Evolutionary conservation across 1,284 basidiomycete genomes (phyloP).

Genomic region (Marasmius sp.): DNA sequence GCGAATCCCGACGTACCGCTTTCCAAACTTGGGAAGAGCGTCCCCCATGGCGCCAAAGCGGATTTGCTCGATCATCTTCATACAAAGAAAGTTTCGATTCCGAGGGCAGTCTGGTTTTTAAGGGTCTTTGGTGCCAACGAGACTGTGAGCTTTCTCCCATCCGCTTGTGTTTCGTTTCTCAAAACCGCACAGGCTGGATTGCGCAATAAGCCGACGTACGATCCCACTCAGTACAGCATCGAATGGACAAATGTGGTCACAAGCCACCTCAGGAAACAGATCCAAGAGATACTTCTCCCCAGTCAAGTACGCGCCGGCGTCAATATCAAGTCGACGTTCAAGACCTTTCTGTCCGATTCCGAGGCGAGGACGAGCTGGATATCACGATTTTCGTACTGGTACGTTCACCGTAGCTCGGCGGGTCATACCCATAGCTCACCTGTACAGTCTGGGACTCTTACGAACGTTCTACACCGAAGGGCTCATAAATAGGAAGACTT

Average conservation of each 20-base stretch:
- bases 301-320: conserved; percentile 71
- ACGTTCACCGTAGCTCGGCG: conserved; percentile 17
- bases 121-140: conserved; percentile 95
- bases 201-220: conserved; percentile 71
- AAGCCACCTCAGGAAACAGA: conserved; percentile 87
- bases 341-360: conserved; percentile 69
- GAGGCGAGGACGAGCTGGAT: conserved; percentile 78
- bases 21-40: conserved; percentile 83
- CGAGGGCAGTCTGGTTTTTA: conserved; percentile 93
- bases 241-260: conserved; percentile 90
- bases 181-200: conserved; percentile 54
- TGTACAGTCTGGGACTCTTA: conserved; percentile 66
- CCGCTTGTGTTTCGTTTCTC: background rate
- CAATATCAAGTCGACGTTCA: conserved; percentile 79
- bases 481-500: conserved; percentile 79
- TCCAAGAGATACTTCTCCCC: conserved; percentile 82
- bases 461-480: conserved; percentile 79
- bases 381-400: conserved; percentile 81
- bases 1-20: conserved; percentile 89
- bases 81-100: conserved; percentile 77
- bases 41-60: conserved; percentile 93
- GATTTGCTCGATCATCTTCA: conserved; percentile 90
- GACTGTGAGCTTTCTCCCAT: conserved; percentile 54
- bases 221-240: conserved; percentile 81
- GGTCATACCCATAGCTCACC: background rate